phyloP scores from a whole-genome alignment of 257 asterid species.

The Fraxinus quadrangulata region DNA sequence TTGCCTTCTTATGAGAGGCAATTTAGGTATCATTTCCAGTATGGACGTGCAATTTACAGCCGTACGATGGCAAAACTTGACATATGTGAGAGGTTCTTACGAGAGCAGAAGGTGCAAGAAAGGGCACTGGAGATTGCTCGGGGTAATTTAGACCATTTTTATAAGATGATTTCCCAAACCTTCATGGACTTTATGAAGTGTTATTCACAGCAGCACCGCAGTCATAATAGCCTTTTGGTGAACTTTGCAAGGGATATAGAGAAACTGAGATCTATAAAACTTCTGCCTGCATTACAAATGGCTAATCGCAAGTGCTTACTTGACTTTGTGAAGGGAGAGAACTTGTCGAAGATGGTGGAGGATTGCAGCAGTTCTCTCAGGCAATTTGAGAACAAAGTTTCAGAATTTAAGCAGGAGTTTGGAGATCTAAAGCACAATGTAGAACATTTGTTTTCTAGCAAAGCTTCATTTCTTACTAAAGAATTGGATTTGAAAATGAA shows the following conservation, averaged over 20 bases:
- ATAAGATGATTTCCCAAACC: slow-evolving; percentile 73
- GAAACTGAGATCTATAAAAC: slow-evolving; percentile 68
- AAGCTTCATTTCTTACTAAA: slow-evolving; percentile 66
- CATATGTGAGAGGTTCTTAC: slow-evolving; percentile 64
- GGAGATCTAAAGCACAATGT: slow-evolving; percentile 77
- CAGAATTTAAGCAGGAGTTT: slow-evolving; percentile 83
- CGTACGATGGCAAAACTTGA: slow-evolving; percentile 59
- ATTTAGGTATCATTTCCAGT: slow-evolving; percentile 85
- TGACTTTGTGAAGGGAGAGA: slow-evolving; percentile 90
- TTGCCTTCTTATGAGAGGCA: slow-evolving; percentile 91
- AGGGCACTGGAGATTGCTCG: slow-evolving; percentile 88
- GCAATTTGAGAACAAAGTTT: slow-evolving; percentile 91
- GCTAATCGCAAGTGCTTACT: slow-evolving; percentile 68
- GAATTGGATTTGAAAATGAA: slow-evolving; percentile 69
- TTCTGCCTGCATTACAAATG: slow-evolving; percentile 70
- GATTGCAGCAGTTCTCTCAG: slow-evolving; percentile 83
- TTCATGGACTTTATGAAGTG: slow-evolving; percentile 68
- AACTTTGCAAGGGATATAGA: slow-evolving; percentile 85
- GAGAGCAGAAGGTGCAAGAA: slow-evolving; percentile 91
- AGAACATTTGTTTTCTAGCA: slow-evolving; percentile 68
- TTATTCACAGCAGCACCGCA: slow-evolving; percentile 78
- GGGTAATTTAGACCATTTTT: slow-evolving; percentile 83
- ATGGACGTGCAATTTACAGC: slow-evolving; percentile 68
- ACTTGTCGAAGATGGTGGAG: slow-evolving; percentile 70
- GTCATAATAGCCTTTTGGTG: slow-evolving; percentile 62